Evolutionary conservation across 129 eudicot genomes (phyloP).

Genomic region (Arctium minus): DNA sequence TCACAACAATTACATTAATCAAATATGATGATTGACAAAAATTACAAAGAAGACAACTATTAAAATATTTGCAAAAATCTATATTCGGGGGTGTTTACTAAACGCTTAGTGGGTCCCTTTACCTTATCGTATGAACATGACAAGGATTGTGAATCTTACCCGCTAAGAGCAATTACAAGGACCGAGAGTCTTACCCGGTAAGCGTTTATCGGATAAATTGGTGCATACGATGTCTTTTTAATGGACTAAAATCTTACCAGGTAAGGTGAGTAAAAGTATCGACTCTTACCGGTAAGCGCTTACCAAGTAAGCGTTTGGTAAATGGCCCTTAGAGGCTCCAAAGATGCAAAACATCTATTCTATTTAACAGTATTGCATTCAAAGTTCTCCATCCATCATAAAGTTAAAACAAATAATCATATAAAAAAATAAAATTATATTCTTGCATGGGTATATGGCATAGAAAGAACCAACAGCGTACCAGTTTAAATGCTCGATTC

Average conservation of each 20-base stretch:
- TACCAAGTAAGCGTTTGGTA: too few relatives aligned
- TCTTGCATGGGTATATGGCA: not conserved
- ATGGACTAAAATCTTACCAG: too few relatives aligned
- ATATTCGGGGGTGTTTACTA: not conserved
- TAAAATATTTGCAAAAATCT: not conserved
- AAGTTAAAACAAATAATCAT: not conserved
- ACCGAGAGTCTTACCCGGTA: too few relatives aligned
- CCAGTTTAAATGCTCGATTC: conserved; percentile 66
- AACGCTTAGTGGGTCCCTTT: too few relatives aligned
- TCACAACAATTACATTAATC: not conserved
- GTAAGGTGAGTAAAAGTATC: too few relatives aligned
- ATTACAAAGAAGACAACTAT: not conserved
- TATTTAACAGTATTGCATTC: not conserved
- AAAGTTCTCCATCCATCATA: conserved; percentile 4
- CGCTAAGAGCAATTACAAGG: too few relatives aligned
- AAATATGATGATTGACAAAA: not conserved
- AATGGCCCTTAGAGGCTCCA: not conserved
- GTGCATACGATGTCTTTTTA: too few relatives aligned
- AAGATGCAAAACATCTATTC: not conserved
- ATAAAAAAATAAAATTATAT: not conserved
- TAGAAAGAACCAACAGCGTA: conserved; percentile 10
- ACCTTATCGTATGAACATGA: too few relatives aligned
- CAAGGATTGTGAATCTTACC: too few relatives aligned
- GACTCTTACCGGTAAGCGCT: too few relatives aligned
- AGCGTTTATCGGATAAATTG: too few relatives aligned